Conservation (phyloP, 164 flowering plant genomes). For the Akebia trifoliata region DNA sequence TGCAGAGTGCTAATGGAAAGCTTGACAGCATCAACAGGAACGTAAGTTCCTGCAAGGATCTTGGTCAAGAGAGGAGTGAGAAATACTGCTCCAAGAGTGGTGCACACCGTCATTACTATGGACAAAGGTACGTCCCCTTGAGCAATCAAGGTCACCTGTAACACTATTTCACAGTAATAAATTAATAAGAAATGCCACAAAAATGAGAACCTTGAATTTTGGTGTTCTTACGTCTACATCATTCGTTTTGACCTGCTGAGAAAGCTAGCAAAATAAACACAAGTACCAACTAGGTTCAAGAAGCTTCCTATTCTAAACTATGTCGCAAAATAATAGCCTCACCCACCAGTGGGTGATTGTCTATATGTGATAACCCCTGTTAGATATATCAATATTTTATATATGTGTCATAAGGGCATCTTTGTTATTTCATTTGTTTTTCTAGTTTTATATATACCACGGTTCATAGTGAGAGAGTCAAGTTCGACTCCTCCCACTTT, state of each 20-base stretch:
- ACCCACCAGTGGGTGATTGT: not conserved
- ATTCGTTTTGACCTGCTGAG: not conserved
- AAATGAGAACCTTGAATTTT: not conserved
- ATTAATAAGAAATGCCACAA: conserved; percentile 17
- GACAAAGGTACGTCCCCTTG: conserved; percentile 86
- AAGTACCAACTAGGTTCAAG: not conserved
- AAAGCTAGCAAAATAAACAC: too few species aligned
- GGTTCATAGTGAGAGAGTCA: too few species aligned
- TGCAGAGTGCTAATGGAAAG: conserved; percentile 77
- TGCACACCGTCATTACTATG: conserved; percentile 74
- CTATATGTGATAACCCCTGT: too few species aligned
- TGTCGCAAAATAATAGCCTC: not conserved
- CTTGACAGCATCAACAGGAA: conserved; percentile 67
- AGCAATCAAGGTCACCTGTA: conserved; percentile 88
- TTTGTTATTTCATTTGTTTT: too few species aligned
- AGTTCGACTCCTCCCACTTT: too few species aligned
- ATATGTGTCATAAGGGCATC: too few species aligned
- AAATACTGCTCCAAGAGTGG: conserved; percentile 74
- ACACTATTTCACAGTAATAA: conserved; percentile 32
- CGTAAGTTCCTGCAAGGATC: conserved; percentile 67
- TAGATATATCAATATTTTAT: too few species aligned
- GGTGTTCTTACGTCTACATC: not conserved
- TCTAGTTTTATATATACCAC: too few species aligned
- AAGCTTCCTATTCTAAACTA: not conserved
- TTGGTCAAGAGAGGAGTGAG: conserved; percentile 70